Conservation (phyloP, 192 early-diverging fungal genomes). For the Backusella psychrophila region DNA sequence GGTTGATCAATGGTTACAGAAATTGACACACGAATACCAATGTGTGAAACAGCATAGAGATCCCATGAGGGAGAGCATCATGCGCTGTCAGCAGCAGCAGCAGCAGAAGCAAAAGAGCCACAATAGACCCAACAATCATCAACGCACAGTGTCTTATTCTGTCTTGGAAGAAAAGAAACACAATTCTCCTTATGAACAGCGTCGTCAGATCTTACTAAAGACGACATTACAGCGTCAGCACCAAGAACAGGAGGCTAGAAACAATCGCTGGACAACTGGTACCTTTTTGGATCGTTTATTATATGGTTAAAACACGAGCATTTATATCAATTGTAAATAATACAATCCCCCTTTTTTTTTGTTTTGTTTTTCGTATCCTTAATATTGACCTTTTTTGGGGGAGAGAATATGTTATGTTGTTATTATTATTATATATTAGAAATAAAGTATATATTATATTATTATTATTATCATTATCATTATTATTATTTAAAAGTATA, state of each 20-base stretch:
- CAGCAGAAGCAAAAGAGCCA: background rate
- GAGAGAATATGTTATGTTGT: background rate
- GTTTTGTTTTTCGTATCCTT: background rate
- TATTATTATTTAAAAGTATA: background rate
- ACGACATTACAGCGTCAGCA: background rate
- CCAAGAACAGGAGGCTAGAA: constrained; percentile 1
- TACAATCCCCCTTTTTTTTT: background rate
- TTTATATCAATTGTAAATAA: constrained; percentile 3
- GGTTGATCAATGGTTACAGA: background rate
- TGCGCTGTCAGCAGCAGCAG: constrained; percentile 17
- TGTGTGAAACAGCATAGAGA: constrained; percentile 32
- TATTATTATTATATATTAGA: background rate
- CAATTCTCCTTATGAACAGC: background rate
- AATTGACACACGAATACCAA: constrained; percentile 37
- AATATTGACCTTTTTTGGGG: background rate
- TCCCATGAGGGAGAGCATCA: constrained; percentile 44
- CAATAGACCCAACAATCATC: background rate
- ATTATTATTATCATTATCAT: background rate
- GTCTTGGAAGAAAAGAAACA: background rate
- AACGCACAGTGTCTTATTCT: constrained; percentile 8
- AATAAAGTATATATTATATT: background rate
- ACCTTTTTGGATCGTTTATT: constrained; percentile 9
- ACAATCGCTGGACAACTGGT: background rate
- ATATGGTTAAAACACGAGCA: background rate
- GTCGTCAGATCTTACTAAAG: constrained; percentile 4